Conservation (phyloP, 306 rosid genomes). For the Hippophae gyantsensis region DNA sequence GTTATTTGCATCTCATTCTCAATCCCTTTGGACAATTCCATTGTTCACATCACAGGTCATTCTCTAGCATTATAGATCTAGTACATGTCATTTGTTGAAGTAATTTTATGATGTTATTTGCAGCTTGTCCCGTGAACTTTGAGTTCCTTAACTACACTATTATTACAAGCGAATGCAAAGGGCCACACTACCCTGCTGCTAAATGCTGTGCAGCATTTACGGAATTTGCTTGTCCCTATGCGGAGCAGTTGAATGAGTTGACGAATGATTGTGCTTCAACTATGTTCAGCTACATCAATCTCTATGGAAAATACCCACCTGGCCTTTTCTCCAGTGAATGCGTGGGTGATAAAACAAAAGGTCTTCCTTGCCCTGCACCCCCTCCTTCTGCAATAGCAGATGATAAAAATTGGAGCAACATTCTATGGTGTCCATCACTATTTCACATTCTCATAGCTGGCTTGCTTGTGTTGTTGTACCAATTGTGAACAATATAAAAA, state of each 20-base stretch:
- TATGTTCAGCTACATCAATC: conserved; percentile 93
- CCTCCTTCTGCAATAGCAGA: conserved; percentile 39
- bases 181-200: conserved; percentile 52
- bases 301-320: conserved; percentile 84
- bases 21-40: no score
- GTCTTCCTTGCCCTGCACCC: conserved; percentile 59
- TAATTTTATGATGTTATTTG: conserved; percentile 17
- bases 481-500: conserved; percentile 17
- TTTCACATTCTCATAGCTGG: conserved; percentile 30
- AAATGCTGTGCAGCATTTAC: conserved; percentile 53
- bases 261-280: conserved; percentile 76
- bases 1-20: no score
- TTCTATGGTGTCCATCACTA: conserved; percentile 26
- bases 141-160: conserved; percentile 76
- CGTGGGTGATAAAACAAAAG: conserved; percentile 40
- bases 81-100: no score
- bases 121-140: conserved; percentile 89
- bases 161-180: conserved; percentile 86
- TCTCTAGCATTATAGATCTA: no score
- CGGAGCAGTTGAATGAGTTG: conserved; percentile 48
- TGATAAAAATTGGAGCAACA: conserved; percentile 24
- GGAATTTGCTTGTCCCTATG: conserved; percentile 84
- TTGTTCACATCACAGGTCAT: no score
- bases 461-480: conserved; percentile 26
- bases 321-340: conserved; percentile 84